Percentiles rank a stretch among this genome's conserved stretches.
Conservation (phyloP, 768 basidiomycete species). For the Russula earlei region DNA sequence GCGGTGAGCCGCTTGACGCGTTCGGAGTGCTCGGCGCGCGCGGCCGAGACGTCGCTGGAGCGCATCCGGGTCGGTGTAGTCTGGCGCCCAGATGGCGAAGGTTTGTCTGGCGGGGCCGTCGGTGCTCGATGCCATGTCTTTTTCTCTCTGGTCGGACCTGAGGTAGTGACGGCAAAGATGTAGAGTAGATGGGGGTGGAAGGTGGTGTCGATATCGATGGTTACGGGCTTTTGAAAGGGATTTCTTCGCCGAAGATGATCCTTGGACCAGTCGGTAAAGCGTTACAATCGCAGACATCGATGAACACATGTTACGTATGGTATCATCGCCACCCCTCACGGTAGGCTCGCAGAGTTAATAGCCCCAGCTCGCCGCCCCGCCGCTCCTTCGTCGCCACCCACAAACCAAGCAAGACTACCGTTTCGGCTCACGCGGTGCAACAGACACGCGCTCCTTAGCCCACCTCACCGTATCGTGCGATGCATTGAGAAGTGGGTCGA, state of each 20-base stretch:
- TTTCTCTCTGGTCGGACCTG: background rate
- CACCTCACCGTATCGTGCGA: constrained; percentile 54
- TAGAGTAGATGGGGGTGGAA: too few species aligned
- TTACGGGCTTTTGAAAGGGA: too few species aligned
- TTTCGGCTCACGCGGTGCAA: background rate
- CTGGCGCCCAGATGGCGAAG: constrained; percentile 10
- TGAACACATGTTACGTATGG: too few species aligned
- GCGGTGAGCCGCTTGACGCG: background rate
- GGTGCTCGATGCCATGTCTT: background rate
- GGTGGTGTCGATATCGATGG: too few species aligned
- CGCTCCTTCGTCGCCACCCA: too few species aligned
- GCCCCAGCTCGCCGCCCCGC: too few species aligned
- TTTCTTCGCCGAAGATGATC: too few species aligned
- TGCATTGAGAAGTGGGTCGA: constrained; percentile 70
- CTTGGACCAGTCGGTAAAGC: too few species aligned
- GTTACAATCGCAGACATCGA: too few species aligned
- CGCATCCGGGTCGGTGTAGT: background rate
- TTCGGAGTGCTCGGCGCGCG: background rate
- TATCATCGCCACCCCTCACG: too few species aligned
- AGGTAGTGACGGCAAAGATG: too few species aligned
- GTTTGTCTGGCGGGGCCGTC: background rate
- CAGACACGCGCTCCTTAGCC: constrained; percentile 52
- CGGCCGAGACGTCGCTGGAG: background rate
- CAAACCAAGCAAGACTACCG: background rate
- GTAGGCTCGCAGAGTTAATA: too few species aligned